Base-by-base conservation (phyloP, 805 yeast genomes). In the Schwanniomyces pseudopolymorphus region DNA sequence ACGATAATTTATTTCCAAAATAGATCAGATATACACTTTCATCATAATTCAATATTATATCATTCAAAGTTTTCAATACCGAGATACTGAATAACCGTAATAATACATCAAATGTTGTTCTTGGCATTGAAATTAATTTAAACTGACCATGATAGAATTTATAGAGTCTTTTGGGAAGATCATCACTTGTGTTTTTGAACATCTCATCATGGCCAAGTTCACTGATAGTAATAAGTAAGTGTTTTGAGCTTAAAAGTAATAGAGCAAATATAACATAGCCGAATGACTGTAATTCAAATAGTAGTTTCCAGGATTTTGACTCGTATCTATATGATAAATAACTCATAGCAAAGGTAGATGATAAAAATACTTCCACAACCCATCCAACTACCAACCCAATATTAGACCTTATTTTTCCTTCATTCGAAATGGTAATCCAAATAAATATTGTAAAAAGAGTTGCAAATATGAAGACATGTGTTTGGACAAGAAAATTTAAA, bases 361-460 rank as follows among this genome's bases (percentile, higher is more conserved):
- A 55, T 0, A 69, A 43, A 6, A 58, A 16, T 0, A 59, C 58
- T 21, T 61, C 63, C 4, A 58, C 54, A 4, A 63, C 33, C 77
- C 77, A 72, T 3, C 73, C 75, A 19, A 61, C 37, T 9, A 72
- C 25, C 17, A 72, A 53, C 0, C 77, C 76, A 8, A 66, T 36
- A 43, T 54, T 64, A 2, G 73, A 68, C 24, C 71, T 52, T 10
- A 72, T 57, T 40, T 63, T 64, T 45, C 66, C 70, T 36, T 57
- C 57, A 42, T 71, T 71, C 33, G 69, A 58, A 11, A 70, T 52
- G 11, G 69, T 53, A 21, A 69, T 46, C 39, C 22, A 20, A 8
- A 63, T 40, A 42, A 55, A 59, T 14, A 59, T 39, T 21, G 58
- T 11, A 17, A 59, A 59, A 6, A 46, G 47, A 22, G 51, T 25